A percentile compares a stretch with the other conserved stretches of the same genome.
Evolutionary conservation across 163 green algal species (phyloP).

Genomic region (Scenedesmus sp.): DNA sequence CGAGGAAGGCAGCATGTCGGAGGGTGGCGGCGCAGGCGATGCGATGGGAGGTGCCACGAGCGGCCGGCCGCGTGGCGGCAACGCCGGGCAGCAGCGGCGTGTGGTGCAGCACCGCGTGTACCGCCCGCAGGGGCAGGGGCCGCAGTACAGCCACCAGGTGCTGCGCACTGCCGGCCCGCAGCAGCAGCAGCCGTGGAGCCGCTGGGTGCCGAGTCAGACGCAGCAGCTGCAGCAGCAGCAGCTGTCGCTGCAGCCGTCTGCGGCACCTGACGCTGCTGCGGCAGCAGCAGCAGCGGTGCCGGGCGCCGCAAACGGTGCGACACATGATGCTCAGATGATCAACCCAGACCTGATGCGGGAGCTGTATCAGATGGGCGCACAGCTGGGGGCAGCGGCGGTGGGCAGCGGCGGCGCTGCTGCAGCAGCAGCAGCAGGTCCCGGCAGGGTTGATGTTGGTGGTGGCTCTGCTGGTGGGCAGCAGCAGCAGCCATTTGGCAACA

Average conservation of each 20-base stretch:
- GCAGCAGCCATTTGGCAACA: neutral
- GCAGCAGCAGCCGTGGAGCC: constrained; percentile 31
- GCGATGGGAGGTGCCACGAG: neutral
- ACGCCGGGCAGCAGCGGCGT: constrained; percentile 2
- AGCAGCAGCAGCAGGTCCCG: constrained; percentile 10
- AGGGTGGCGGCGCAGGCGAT: neutral
- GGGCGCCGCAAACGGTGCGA: neutral
- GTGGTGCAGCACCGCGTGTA: constrained; percentile 8
- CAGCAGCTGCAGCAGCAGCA: constrained; percentile 45
- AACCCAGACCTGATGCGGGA: constrained; percentile 12
- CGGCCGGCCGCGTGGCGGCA: neutral
- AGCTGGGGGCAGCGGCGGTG: constrained; percentile 13
- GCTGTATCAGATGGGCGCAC: constrained; percentile 22
- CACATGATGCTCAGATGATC: neutral
- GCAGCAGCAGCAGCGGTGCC: constrained; percentile 1
- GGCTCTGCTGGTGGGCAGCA: neutral
- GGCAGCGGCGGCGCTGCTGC: neutral
- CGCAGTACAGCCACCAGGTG: neutral
- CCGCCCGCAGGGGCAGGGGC: constrained; percentile 10
- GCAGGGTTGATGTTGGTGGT: neutral
- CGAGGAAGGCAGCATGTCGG: neutral
- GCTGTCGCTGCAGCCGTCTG: neutral
- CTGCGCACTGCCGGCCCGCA: neutral
- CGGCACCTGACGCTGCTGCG: neutral
- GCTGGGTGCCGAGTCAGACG: neutral